Conservation (phyloP, 192 early-diverging fungal species). For the Chytriomyces hyalinus region DNA sequence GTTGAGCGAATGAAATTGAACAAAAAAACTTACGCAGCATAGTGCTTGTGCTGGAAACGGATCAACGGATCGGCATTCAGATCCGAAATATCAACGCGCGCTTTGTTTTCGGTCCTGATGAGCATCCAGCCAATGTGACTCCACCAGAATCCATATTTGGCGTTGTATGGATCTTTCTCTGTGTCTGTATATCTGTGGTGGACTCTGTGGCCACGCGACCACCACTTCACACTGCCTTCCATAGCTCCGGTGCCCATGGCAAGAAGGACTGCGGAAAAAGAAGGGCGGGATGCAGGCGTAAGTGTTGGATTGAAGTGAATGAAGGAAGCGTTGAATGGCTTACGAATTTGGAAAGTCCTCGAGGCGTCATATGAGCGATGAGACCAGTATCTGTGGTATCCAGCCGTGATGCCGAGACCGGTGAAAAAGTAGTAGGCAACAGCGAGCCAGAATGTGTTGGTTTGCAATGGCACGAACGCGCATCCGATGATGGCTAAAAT, state of each 20-base stretch:
- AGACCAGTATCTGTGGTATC: slow-evolving; percentile 63
- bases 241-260: slow-evolving; percentile 49
- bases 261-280: slow-evolving; percentile 47
- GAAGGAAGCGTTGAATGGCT: slow-evolving; percentile 28
- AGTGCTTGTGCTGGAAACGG: slow-evolving; percentile 55
- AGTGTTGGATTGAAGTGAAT: slow-evolving; percentile 32
- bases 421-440: slow-evolving; percentile 75
- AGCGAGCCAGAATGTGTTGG: slow-evolving; percentile 75
- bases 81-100: slow-evolving; percentile 53
- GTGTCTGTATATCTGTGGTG: slow-evolving; percentile 66
- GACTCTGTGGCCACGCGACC: slow-evolving; percentile 55
- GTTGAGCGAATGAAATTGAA: slow-evolving; percentile 20
- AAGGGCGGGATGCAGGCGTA: slow-evolving; percentile 46
- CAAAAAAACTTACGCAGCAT: slow-evolving; percentile 35
- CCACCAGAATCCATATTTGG: slow-evolving; percentile 55
- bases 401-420: slow-evolving; percentile 77
- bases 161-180: slow-evolving; percentile 57
- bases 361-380: slow-evolving; percentile 59
- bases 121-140: slow-evolving; percentile 61
- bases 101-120: slow-evolving; percentile 38
- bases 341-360: slow-evolving; percentile 33
- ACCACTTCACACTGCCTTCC: slow-evolving; percentile 62
- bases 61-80: slow-evolving; percentile 55
- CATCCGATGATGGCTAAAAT: slow-evolving; percentile 81
- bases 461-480: slow-evolving; percentile 68